phyloP scores from a whole-genome alignment of 1,284 basidiomycete species.

The Hymenochaete sp. region DNA sequence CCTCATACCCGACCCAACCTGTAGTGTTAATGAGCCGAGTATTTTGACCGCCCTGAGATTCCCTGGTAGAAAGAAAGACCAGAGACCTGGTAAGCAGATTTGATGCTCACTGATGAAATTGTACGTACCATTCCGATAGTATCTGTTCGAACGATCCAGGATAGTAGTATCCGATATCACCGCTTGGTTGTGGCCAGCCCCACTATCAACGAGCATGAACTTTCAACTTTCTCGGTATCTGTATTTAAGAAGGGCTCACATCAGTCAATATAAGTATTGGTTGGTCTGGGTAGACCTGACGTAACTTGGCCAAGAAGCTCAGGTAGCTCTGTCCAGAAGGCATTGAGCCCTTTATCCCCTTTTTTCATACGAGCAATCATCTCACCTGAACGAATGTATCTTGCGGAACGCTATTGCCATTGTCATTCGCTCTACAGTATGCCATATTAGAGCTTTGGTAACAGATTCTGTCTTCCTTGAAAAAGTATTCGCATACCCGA shows the following conservation, averaged over 20 bases:
- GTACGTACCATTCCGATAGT: slow-evolving; percentile 28
- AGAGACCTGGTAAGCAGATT: neutral
- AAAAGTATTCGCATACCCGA: slow-evolving; percentile 34
- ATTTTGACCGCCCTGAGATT: slow-evolving; percentile 37
- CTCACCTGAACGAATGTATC: slow-evolving; percentile 37
- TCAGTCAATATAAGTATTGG: slow-evolving; percentile 45
- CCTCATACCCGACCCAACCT: slow-evolving; percentile 44
- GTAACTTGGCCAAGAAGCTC: slow-evolving; percentile 35
- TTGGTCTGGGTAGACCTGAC: slow-evolving; percentile 36
- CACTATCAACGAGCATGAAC: slow-evolving; percentile 28
- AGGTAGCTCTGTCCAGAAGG: slow-evolving; percentile 25
- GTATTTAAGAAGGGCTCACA: neutral
- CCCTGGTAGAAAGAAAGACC: slow-evolving; percentile 17
- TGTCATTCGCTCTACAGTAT: slow-evolving; percentile 27
- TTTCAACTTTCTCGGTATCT: neutral
- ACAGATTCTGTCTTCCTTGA: neutral
- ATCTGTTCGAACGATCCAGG: slow-evolving; percentile 34
- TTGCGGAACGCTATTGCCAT: slow-evolving; percentile 34
- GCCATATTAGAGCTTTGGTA: neutral
- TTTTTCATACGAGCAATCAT: neutral
- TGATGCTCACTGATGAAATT: neutral
- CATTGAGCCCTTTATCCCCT: neutral
- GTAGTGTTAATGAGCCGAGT: slow-evolving; percentile 50
- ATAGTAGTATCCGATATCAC: slow-evolving; percentile 40
- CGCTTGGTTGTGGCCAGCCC: slow-evolving; percentile 49